phyloP scores from a whole-genome alignment of 345 rosid genomes.

The Populus pruinosa region DNA sequence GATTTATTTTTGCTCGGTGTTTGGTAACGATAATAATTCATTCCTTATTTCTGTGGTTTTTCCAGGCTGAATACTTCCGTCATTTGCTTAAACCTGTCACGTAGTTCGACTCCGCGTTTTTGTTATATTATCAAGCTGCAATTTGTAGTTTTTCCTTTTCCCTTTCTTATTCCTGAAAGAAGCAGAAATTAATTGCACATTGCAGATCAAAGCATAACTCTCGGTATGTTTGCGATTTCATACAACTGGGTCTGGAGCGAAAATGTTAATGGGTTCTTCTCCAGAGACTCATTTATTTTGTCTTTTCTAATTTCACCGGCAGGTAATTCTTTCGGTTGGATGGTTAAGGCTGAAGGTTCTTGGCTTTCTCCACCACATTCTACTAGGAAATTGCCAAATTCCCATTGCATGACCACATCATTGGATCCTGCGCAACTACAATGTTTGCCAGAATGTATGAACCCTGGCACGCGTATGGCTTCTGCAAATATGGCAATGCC shows the following conservation, averaged over 20 bases:
- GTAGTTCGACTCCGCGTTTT: conserved; percentile 42
- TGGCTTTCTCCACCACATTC: conserved; percentile 32
- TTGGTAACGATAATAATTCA: background rate
- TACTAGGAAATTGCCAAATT: conserved; percentile 33
- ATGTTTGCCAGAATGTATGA: conserved; percentile 43
- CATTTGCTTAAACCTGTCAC: conserved; percentile 85
- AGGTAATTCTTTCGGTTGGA: conserved; percentile 36
- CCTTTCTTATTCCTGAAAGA: conserved; percentile 35
- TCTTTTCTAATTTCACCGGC: conserved; percentile 5
- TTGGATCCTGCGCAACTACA: conserved; percentile 35
- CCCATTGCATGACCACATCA: conserved; percentile 47
- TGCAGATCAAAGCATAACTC: conserved; percentile 25
- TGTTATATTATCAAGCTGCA: conserved; percentile 39
- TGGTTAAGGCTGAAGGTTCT: conserved; percentile 33
- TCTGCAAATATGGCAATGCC: conserved; percentile 40
- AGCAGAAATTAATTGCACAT: conserved; percentile 34
- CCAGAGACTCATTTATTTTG: background rate
- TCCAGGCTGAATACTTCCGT: conserved; percentile 93
- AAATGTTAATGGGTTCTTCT: background rate
- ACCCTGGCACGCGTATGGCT: conserved; percentile 25
- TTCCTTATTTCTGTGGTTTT: conserved; percentile 17
- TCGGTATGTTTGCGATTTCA: conserved; percentile 38
- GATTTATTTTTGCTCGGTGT: background rate
- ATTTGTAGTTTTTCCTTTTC: conserved; percentile 37
- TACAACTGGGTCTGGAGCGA: background rate